Evolutionary conservation across 257 asterid genomes (phyloP).

Genomic region (Nicotiana attenuata): DNA sequence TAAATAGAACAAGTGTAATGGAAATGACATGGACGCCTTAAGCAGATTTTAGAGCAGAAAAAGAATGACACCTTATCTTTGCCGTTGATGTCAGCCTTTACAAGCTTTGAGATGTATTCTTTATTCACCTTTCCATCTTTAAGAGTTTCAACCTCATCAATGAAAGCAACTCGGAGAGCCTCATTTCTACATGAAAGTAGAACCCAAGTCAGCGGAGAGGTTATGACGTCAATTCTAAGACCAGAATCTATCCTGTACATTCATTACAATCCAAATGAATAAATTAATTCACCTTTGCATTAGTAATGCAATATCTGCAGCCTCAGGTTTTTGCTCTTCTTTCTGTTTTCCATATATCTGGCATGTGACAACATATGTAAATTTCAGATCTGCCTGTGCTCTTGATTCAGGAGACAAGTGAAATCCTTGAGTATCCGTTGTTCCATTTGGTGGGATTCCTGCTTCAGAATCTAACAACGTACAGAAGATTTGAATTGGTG

Average conservation of each 20-base stretch:
- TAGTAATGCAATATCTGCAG: slow-evolving; percentile 91
- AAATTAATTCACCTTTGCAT: slow-evolving; percentile 73
- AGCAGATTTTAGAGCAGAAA: not conserved
- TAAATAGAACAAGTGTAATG: not conserved
- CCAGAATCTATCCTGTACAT: not conserved
- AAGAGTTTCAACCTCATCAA: slow-evolving; percentile 86
- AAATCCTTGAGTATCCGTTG: slow-evolving; percentile 64
- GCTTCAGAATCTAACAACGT: slow-evolving; percentile 59
- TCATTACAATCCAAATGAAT: not conserved
- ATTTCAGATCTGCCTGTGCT: slow-evolving; percentile 92
- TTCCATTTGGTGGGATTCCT: slow-evolving; percentile 41
- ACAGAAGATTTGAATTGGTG: slow-evolving; percentile 5
- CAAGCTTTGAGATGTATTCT: slow-evolving; percentile 87
- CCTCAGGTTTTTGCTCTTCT: slow-evolving; percentile 95
- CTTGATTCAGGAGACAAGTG: slow-evolving; percentile 97
- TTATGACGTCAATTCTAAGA: not conserved
- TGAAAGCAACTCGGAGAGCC: slow-evolving; percentile 98
- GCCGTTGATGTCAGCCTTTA: slow-evolving; percentile 91
- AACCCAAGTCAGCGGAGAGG: not conserved
- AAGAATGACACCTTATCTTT: slow-evolving; percentile 69
- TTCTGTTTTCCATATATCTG: slow-evolving; percentile 98
- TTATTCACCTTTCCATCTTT: slow-evolving; percentile 78
- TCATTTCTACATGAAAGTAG: slow-evolving; percentile 54
- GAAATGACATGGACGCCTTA: not conserved
- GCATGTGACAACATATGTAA: slow-evolving; percentile 94